These are phyloP conservation scores for Claviceps fusiformis DNA, from an alignment of 2,329 filamentous ascomycete genomes.

Conservation along the genomic window DNA sequence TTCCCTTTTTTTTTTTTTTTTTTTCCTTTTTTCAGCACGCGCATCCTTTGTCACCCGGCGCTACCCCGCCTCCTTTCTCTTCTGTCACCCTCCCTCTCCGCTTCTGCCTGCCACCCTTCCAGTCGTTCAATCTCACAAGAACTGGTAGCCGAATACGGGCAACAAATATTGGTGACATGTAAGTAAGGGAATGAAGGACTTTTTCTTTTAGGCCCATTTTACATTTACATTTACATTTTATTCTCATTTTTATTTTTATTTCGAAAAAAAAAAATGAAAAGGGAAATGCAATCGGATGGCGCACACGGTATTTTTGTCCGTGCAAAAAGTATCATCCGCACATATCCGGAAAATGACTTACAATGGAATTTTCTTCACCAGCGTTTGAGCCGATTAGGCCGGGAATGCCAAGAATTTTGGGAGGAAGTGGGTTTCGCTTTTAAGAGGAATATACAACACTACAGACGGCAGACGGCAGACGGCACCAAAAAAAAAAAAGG, in stretches of 20 bases:
- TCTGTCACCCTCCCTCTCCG: background rate
- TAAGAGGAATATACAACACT: too few relatives aligned
- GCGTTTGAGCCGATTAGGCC: background rate
- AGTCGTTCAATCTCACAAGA: background rate
- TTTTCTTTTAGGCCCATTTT: too few relatives aligned
- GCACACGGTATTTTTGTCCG: background rate
- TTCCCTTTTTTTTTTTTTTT: too few relatives aligned
- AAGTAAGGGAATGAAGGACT: background rate
- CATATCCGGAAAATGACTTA: background rate
- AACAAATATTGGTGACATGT: background rate
- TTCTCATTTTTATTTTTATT: too few relatives aligned
- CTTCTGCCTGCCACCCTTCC: background rate
- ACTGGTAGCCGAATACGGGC: background rate
- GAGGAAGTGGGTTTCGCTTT: background rate
- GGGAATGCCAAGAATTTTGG: background rate
- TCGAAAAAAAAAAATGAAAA: too few relatives aligned
- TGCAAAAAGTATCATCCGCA: background rate
- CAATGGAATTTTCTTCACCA: background rate
- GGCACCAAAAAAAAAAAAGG: background rate
- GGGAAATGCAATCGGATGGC: too few relatives aligned
- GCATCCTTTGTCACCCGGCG: background rate
- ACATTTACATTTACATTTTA: too few relatives aligned
- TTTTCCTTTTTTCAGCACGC: background rate
- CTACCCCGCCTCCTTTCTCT: background rate
- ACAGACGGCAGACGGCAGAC: too few relatives aligned